Percentiles rank a stretch among this genome's conserved stretches.
phyloP scores from a whole-genome alignment of 2,329 filamentous ascomycete genomes.

The Fusarium nodosum region DNA sequence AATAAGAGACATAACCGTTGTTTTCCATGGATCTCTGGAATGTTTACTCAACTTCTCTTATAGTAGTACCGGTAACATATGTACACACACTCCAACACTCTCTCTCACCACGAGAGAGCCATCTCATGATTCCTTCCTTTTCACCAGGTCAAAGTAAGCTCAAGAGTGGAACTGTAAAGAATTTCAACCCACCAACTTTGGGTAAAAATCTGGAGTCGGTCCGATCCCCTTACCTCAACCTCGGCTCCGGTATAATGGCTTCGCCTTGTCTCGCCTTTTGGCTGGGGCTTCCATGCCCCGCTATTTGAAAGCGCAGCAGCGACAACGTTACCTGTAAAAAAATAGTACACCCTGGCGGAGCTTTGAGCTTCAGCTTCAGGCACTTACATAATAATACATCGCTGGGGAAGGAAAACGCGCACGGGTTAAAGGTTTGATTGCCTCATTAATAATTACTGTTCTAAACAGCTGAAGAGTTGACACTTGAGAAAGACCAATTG shows the following conservation, averaged over 20 bases:
- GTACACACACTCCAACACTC: no score
- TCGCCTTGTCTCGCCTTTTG: conserved; percentile 7
- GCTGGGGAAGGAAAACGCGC: conserved; percentile 4
- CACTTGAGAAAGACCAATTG: background rate
- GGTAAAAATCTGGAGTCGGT: conserved; percentile 36
- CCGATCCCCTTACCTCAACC: conserved; percentile 30
- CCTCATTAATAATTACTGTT: conserved; percentile 1
- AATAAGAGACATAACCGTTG: conserved; percentile 12
- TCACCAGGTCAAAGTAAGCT: conserved; percentile 28
- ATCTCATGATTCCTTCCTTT: conserved; percentile 8
- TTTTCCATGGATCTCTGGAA: background rate
- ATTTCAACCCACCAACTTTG: conserved; percentile 32
- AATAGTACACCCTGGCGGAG: background rate
- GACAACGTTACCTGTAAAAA: conserved; percentile 11
- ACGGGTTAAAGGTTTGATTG: conserved; percentile 3
- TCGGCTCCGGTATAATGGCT: conserved; percentile 18
- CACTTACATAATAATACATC: conserved; percentile 8
- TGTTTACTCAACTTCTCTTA: background rate
- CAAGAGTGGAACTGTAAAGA: conserved; percentile 33
- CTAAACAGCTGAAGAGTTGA: background rate
- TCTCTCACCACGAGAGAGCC: background rate
- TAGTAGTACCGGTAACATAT: no score
- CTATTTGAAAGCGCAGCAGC: background rate
- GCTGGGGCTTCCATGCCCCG: background rate
- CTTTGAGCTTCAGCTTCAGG: background rate